phyloP scores from a whole-genome alignment of 768 basidiomycete genomes.

The Leccinum disarticulatum region DNA sequence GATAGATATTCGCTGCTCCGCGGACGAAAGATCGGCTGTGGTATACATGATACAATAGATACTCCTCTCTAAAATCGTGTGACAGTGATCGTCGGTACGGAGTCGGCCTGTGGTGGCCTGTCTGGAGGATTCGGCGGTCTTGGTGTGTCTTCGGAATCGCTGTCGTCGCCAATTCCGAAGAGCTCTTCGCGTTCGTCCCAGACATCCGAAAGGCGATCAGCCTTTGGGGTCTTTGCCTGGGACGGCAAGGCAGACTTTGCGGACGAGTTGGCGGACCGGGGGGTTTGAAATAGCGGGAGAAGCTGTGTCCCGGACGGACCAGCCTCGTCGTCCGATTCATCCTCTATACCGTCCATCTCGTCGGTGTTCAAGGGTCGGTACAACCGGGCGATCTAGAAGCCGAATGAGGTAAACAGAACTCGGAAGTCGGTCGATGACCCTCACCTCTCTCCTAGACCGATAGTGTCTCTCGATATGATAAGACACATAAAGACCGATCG shows the following conservation, averaged over 20 bases:
- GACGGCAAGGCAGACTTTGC: constrained; percentile 22
- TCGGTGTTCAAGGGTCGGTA: constrained; percentile 70
- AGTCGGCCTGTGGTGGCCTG: constrained; percentile 8
- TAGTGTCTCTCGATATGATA: constrained; percentile 76
- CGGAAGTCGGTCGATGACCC: constrained; percentile 4
- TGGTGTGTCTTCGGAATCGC: constrained; percentile 49
- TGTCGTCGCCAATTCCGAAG: constrained; percentile 66
- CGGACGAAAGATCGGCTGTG: constrained; percentile 12
- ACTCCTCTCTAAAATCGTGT: constrained; percentile 24
- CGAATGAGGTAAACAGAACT: constrained; percentile 2
- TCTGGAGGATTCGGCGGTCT: constrained; percentile 5
- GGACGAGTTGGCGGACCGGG: constrained; percentile 11
- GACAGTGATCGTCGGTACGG: constrained; percentile 30
- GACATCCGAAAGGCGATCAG: constrained; percentile 52
- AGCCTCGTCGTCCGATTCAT: constrained; percentile 44
- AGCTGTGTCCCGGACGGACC: constrained; percentile 50
- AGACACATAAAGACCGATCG: constrained; percentile 61
- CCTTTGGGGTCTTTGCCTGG: constrained; percentile 33
- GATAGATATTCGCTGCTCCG: constrained; percentile 15
- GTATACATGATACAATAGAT: constrained; percentile 31
- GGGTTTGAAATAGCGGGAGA: constrained; percentile 48
- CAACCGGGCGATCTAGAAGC: constrained; percentile 64
- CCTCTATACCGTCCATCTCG: constrained; percentile 51
- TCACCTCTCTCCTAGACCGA: constrained; percentile 75
- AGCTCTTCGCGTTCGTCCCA: constrained; percentile 82